Percentiles rank a stretch among this genome's conserved stretches.
phyloP scores from a whole-genome alignment of 2,329 filamentous ascomycete genomes.

The Talaromyces pinophilus region DNA sequence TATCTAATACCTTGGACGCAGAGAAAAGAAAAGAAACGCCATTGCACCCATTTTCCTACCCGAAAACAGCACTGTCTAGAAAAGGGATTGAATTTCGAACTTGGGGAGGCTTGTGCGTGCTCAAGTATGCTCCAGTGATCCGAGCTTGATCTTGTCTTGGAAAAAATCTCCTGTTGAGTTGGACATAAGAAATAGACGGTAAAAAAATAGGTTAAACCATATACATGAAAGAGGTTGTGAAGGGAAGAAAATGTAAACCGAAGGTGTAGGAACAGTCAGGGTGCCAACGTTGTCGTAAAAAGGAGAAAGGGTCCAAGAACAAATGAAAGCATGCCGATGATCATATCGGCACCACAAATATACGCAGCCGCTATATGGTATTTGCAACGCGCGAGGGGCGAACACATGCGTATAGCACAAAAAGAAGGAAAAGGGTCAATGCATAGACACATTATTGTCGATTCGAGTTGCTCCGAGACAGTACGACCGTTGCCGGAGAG shows the following conservation, averaged over 20 bases:
- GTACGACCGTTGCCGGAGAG: slow-evolving; percentile 36
- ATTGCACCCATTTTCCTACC: slow-evolving; percentile 23
- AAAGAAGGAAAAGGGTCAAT: slow-evolving; percentile 21
- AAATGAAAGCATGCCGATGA: slow-evolving; percentile 29
- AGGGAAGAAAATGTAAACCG: slow-evolving; percentile 26
- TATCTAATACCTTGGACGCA: slow-evolving; percentile 17
- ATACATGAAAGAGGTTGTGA: slow-evolving; percentile 42
- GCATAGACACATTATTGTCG: slow-evolving; percentile 34
- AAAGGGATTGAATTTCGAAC: slow-evolving; percentile 10
- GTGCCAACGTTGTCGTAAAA: slow-evolving; percentile 25
- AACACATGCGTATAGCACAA: slow-evolving; percentile 21
- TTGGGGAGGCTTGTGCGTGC: background rate
- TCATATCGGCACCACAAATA: slow-evolving; percentile 32
- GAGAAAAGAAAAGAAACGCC: slow-evolving; percentile 16
- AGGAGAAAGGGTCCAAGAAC: slow-evolving; percentile 29
- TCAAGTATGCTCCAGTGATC: slow-evolving; percentile 19
- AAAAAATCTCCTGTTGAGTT: slow-evolving; percentile 3
- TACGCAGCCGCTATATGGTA: slow-evolving; percentile 44
- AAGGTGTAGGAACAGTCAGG: slow-evolving; percentile 13
- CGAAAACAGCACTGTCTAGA: slow-evolving; percentile 23
- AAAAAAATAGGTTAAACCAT: slow-evolving; percentile 33
- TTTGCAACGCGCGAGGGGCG: slow-evolving; percentile 31
- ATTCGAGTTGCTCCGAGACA: slow-evolving; percentile 47
- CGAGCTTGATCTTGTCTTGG: slow-evolving; percentile 6
- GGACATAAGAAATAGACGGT: slow-evolving; percentile 17